These are phyloP conservation scores for Rhodotorula sp. DNA, from an alignment of 1,284 basidiomycete species.

Conservation along the genomic window DNA sequence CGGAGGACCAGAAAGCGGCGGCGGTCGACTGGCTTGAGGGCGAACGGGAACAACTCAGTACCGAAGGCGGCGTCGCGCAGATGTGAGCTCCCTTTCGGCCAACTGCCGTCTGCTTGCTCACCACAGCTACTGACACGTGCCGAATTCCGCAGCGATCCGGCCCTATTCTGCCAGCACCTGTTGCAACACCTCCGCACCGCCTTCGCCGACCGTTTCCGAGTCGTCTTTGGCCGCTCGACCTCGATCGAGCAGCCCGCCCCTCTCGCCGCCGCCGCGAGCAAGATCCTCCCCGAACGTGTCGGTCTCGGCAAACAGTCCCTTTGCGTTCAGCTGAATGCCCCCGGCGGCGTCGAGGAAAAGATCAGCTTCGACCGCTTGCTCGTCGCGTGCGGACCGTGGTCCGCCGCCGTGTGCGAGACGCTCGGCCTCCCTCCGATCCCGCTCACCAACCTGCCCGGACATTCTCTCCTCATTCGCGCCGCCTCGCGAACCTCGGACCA, in stretches of 20 bases:
- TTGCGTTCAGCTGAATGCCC: neutral
- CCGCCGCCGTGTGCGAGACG: constrained; percentile 17
- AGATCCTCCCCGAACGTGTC: too few relatives aligned
- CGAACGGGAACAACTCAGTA: constrained; percentile 27
- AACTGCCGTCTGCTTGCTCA: too few relatives aligned
- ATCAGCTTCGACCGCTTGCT: constrained; percentile 16
- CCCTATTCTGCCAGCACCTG: constrained; percentile 27
- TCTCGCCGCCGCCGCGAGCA: neutral
- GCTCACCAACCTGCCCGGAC: constrained; percentile 36
- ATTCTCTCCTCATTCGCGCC: constrained; percentile 37
- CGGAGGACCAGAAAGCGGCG: neutral
- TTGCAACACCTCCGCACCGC: constrained; percentile 4
- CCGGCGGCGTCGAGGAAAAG: neutral
- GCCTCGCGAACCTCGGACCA: neutral
- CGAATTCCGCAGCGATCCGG: constrained; percentile 21
- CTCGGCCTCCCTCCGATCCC: constrained; percentile 25
- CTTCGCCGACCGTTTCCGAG: constrained; percentile 14
- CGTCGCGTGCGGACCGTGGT: constrained; percentile 37
- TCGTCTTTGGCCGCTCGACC: constrained; percentile 15
- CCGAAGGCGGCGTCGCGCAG: constrained; percentile 33
- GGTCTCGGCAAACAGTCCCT: neutral
- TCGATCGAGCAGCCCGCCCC: neutral
- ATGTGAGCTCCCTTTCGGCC: constrained; percentile 13
- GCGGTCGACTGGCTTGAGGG: constrained; percentile 27
- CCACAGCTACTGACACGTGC: neutral